phyloP scores from a whole-genome alignment of 768 basidiomycete genomes.

The Tulasnella sp. region DNA sequence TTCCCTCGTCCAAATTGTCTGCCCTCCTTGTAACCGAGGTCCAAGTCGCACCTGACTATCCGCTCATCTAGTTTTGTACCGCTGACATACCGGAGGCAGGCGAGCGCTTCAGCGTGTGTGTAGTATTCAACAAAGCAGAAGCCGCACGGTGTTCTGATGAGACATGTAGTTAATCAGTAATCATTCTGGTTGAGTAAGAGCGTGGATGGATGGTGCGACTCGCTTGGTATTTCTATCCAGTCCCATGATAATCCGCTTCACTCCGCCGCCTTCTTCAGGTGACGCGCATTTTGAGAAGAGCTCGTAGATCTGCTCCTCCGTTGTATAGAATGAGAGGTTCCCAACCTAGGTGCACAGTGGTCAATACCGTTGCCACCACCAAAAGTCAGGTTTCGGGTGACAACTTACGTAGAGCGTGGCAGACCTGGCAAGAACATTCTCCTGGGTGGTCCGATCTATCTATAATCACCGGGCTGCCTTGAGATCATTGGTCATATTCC shows the following conservation, averaged over 20 bases:
- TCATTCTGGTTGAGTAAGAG: too few species aligned
- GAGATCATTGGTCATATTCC: slow-evolving; percentile 1
- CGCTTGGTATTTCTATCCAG: slow-evolving; percentile 81
- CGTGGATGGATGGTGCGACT: slow-evolving; percentile 17
- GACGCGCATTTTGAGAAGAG: slow-evolving; percentile 83
- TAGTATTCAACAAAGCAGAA: slow-evolving; percentile 98
- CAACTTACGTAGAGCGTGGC: slow-evolving; percentile 80
- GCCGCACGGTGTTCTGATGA: slow-evolving; percentile 71
- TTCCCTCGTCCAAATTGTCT: slow-evolving; percentile 96
- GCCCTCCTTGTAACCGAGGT: slow-evolving; percentile 92
- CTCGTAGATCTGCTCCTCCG: slow-evolving; percentile 93
- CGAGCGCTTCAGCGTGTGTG: slow-evolving; percentile 84
- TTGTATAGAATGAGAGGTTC: slow-evolving; percentile 89
- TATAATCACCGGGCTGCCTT: slow-evolving; percentile 15
- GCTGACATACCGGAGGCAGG: slow-evolving; percentile 85
- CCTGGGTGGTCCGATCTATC: slow-evolving; percentile 59
- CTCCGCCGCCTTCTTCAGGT: slow-evolving; percentile 77
- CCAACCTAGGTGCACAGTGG: slow-evolving; percentile 48
- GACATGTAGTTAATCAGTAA: slow-evolving; percentile 11
- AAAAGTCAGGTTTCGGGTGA: slow-evolving; percentile 11
- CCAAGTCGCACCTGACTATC: slow-evolving; percentile 94
- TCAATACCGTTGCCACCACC: slow-evolving; percentile 16
- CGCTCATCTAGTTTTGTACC: slow-evolving; percentile 99
- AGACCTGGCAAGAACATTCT: slow-evolving; percentile 70
- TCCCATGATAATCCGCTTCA: slow-evolving; percentile 92